phyloP scores from a whole-genome alignment of 345 rosid species.

The Cardamine chenopodiifolia region DNA sequence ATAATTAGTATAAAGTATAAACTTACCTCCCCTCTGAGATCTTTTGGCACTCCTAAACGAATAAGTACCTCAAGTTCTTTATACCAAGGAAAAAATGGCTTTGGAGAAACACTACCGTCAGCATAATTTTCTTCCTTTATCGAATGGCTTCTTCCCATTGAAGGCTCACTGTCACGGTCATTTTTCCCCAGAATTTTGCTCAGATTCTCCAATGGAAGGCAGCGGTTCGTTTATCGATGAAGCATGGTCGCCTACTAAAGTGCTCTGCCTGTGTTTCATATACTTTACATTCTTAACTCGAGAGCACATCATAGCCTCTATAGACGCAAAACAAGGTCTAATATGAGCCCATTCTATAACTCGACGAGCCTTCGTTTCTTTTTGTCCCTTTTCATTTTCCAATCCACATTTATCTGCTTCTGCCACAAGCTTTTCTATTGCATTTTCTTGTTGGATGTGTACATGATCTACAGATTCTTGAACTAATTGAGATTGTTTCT shows the following conservation, averaged over 20 bases:
- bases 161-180: constrained; percentile 43
- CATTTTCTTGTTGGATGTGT: constrained; percentile 44
- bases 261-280: constrained; percentile 41
- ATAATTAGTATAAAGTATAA: constrained; percentile 11
- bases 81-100: constrained; percentile 64
- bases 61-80: constrained; percentile 89
- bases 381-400: constrained; percentile 41
- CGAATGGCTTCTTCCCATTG: constrained; percentile 27
- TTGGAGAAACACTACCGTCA: constrained; percentile 42
- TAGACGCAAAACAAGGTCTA: constrained; percentile 62
- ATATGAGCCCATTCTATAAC: constrained; percentile 62
- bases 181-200: constrained; percentile 47
- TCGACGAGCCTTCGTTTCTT: constrained; percentile 47
- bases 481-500: constrained; percentile 41
- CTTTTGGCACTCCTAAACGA: constrained; percentile 91
- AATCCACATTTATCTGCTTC: constrained; percentile 41
- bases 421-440: constrained; percentile 35
- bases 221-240: constrained; percentile 44
- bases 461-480: constrained; percentile 42
- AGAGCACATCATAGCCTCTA: constrained; percentile 73
- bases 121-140: constrained; percentile 36
- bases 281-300: constrained; percentile 57
- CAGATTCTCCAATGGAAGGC: constrained; percentile 46
- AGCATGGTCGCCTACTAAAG: constrained; percentile 42
- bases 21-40: constrained; percentile 89